Evolutionary conservation across 1,284 basidiomycete genomes (phyloP).

Genomic region (Peniophora sp.): DNA sequence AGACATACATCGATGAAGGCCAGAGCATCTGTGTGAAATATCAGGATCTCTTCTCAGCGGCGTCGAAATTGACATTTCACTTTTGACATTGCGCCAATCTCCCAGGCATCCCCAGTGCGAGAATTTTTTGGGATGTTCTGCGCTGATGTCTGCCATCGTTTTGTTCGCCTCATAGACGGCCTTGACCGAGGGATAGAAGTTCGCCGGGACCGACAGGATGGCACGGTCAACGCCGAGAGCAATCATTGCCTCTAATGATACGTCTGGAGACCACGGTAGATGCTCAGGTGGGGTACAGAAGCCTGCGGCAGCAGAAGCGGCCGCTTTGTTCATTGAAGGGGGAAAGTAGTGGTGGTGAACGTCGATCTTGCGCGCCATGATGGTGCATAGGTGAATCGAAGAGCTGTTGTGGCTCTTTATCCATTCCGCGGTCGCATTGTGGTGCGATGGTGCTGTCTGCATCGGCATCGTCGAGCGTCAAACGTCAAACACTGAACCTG

Average conservation of each 20-base stretch:
- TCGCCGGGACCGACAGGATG: constrained; percentile 58
- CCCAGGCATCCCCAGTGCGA: constrained; percentile 62
- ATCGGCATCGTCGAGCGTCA: too few relatives aligned
- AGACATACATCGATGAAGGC: constrained; percentile 49
- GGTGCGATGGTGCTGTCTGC: too few relatives aligned
- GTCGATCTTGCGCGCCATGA: constrained; percentile 39
- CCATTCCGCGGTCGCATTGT: too few relatives aligned
- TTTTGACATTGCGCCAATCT: constrained; percentile 49
- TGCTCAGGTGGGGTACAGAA: constrained; percentile 55
- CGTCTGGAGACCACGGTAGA: constrained; percentile 54
- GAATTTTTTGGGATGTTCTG: constrained; percentile 43
- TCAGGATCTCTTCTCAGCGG: not conserved
- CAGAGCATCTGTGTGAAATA: constrained; percentile 34
- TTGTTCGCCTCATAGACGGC: constrained; percentile 40
- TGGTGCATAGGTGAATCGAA: not conserved
- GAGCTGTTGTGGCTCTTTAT: not conserved
- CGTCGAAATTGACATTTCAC: constrained; percentile 22
- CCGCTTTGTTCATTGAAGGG: constrained; percentile 27
- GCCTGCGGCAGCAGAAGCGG: constrained; percentile 36
- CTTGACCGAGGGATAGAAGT: constrained; percentile 30
- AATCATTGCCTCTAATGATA: constrained; percentile 55
- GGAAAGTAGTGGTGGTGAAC: constrained; percentile 70
- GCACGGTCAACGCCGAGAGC: constrained; percentile 44
- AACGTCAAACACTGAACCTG: too few relatives aligned
- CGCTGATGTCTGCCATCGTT: constrained; percentile 37